phyloP scores from a whole-genome alignment of 1,139 yeast genomes.

The Saccharomyces hybrid region DNA sequence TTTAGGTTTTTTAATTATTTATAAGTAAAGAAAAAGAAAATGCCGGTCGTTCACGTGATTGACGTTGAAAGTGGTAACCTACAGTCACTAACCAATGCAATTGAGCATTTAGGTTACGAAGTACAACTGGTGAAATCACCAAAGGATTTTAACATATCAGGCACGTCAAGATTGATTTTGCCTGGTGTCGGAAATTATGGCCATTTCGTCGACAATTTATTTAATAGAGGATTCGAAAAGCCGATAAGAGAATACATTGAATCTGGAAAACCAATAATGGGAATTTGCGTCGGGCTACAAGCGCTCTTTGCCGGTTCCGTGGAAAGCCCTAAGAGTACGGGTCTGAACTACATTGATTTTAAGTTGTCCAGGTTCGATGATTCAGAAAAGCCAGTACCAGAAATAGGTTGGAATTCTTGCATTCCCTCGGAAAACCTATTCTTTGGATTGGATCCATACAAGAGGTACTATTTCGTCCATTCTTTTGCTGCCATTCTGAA shows the following conservation, averaged over 20 bases:
- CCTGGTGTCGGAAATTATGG: slow-evolving; percentile 98
- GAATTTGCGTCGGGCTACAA: slow-evolving; percentile 94
- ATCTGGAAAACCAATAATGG: slow-evolving; percentile 82
- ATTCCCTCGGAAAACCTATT: slow-evolving; percentile 32
- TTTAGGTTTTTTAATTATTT: background rate
- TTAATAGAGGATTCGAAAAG: slow-evolving; percentile 50
- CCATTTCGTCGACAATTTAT: slow-evolving; percentile 72
- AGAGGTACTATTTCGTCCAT: slow-evolving; percentile 89
- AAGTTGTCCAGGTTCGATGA: slow-evolving; percentile 53
- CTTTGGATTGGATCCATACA: slow-evolving; percentile 55
- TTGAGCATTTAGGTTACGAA: slow-evolving; percentile 64
- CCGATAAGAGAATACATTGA: slow-evolving; percentile 61
- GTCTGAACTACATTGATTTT: slow-evolving; percentile 47
- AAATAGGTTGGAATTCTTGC: slow-evolving; percentile 85
- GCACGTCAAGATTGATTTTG: slow-evolving; percentile 52
- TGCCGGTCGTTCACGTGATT: slow-evolving; percentile 55
- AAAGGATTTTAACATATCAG: slow-evolving; percentile 37
- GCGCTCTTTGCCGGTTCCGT: slow-evolving; percentile 67
- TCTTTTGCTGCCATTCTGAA: slow-evolving; percentile 72
- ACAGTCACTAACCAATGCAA: slow-evolving; percentile 81
- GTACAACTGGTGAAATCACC: slow-evolving; percentile 45
- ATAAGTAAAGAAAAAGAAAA: slow-evolving; percentile 1
- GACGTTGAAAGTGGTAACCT: slow-evolving; percentile 95
- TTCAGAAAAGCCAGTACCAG: slow-evolving; percentile 78
- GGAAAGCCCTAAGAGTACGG: slow-evolving; percentile 59